Base-by-base conservation (phyloP, 163 green algal genomes). In the Volvox carteri region DNA sequence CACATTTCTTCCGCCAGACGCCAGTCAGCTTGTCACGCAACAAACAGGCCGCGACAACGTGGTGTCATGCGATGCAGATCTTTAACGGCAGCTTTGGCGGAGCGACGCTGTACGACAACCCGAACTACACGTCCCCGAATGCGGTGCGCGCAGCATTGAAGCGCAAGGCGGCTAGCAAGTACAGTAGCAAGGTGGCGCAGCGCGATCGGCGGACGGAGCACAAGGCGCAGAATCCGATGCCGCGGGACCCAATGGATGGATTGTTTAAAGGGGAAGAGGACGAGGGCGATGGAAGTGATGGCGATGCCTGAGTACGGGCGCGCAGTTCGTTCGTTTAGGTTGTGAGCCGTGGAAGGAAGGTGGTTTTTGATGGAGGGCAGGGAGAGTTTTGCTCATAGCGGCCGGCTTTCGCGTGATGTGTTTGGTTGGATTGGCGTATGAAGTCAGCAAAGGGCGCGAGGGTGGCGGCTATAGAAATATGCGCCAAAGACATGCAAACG, bases 101-200 rank as follows among this genome's bases (percentile, higher is more conserved):
- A 0, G 85, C 93, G 4, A 97, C 97, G 21, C 87, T 99, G 41
- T 99, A 98, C 87, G 96, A 99, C 72, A 99, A 99, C 93, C 94
- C 96, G 7, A 84, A 91, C 39, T 99, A 98, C 91, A 95, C 99
- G 18, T 98, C 97, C 0, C 98, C 98, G 39, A 99, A 99, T 90
- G 93, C 93, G 67, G 91, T 93, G 1, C 88, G 91, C 5, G 58
- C 88, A 0, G 88, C 88, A 2, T 12, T 95, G 18, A 97, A 97
- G 93, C 90, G 90, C 56, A 67, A 92, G 81, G 87, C 92, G 68
- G 90, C 94, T 11, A 91, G 93, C 80, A 97, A 97, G 92, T 98
- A 98, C 84, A 85, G 54, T 4, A 28, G 74, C 67, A 96, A 96
- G 90, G 93, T 96, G 39, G 52, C 41, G 78, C 60, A 88, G 9